phyloP scores from a whole-genome alignment of 768 basidiomycete species.

The Rhodosporidiobolus odoratus region DNA sequence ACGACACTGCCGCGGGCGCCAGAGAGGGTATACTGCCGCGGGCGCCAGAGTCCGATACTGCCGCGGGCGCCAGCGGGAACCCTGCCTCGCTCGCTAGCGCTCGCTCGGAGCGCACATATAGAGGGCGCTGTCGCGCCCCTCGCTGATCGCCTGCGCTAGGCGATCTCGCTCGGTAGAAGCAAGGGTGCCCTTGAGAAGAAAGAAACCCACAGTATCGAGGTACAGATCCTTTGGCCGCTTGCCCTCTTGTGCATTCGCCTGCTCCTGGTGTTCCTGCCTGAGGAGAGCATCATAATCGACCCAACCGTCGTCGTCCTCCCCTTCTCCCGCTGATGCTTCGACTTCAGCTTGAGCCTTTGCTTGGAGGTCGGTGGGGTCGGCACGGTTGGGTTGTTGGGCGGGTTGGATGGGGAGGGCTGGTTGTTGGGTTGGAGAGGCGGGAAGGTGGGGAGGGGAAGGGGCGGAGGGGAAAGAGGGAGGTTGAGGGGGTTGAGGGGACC shows the following conservation, averaged over 20 bases:
- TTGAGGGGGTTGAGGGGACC: background rate
- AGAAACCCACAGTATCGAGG: conserved; percentile 41
- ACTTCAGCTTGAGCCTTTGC: conserved; percentile 7
- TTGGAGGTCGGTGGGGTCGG: background rate
- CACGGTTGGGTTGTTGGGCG: background rate
- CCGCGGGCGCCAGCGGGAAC: no score
- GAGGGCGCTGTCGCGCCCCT: no score
- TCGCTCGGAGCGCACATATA: no score
- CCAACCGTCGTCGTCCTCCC: conserved; percentile 12
- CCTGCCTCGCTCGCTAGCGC: no score
- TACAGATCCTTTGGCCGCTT: conserved; percentile 39
- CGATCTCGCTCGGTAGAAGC: background rate
- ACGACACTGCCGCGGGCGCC: no score
- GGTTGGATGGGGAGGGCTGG: no score
- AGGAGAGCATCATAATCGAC: background rate
- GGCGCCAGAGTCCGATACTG: no score
- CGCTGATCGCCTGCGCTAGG: background rate
- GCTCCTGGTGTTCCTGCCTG: conserved; percentile 17
- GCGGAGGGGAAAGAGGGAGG: background rate
- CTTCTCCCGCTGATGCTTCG: background rate
- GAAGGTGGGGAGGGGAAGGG: background rate
- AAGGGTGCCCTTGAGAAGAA: background rate
- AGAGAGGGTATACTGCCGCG: no score
- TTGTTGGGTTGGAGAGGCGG: background rate
- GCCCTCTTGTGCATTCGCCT: conserved; percentile 3